A percentile compares a stretch with the other conserved stretches of the same genome.
phyloP scores from a whole-genome alignment of 169 alveolate species.

The Perkinsus chesapeaki region DNA sequence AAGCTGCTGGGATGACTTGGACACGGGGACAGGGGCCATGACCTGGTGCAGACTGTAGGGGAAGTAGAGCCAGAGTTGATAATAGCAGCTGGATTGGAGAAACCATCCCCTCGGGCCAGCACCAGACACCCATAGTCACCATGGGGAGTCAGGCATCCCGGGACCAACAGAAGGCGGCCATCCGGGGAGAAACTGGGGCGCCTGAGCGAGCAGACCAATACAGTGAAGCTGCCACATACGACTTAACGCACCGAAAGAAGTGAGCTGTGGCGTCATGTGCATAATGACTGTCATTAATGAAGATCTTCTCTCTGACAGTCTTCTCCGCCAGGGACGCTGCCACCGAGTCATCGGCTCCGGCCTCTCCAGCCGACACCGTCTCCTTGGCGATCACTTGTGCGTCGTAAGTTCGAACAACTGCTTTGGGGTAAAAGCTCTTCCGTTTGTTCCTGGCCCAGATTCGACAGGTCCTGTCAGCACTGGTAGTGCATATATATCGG shows the following conservation, averaged over 20 bases:
- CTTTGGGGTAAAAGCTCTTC: neutral
- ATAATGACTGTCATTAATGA: neutral
- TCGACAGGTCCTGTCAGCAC: neutral
- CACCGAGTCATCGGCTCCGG: neutral
- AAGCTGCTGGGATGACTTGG: neutral
- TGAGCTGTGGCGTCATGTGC: neutral
- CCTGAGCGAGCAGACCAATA: neutral
- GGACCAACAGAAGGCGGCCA: neutral
- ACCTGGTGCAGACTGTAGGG: neutral
- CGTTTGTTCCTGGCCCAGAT: neutral
- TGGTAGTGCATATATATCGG: neutral
- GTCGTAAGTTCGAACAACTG: neutral
- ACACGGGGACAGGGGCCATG: neutral
- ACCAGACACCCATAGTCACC: neutral
- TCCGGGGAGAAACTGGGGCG: neutral
- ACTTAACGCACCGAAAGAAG: neutral
- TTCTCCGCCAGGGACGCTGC: neutral
- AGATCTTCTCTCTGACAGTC: neutral
- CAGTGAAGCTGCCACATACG: too few species aligned
- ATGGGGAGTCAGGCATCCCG: neutral
- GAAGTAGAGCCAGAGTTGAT: neutral
- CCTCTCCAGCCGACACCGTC: neutral
- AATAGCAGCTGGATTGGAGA: neutral
- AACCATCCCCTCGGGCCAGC: neutral
- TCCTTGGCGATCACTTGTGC: neutral